Conservation (phyloP, 148 eudicot genomes). For the Chenopodium berlandieri region DNA sequence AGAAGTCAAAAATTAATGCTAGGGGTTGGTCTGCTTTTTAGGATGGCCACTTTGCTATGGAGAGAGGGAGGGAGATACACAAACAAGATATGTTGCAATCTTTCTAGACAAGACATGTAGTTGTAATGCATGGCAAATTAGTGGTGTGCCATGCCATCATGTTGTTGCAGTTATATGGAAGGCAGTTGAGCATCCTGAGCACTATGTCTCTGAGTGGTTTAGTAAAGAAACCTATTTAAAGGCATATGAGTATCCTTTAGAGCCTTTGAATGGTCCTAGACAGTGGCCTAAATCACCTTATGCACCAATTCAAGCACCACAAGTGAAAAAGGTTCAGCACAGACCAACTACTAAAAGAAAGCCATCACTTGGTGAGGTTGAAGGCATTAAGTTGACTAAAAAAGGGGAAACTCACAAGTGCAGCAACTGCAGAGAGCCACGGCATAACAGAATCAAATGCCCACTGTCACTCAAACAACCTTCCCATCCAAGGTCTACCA, state of each 20-base stretch:
- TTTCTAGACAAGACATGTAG: background rate
- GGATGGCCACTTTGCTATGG: background rate
- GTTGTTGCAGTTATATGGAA: background rate
- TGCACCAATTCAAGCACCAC: too few relatives aligned
- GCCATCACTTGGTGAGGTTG: too few relatives aligned
- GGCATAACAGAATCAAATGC: too few relatives aligned
- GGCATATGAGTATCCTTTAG: background rate
- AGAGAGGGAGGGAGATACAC: background rate
- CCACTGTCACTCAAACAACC: too few relatives aligned
- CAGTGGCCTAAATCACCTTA: background rate
- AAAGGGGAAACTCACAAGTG: too few relatives aligned
- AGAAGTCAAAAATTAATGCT: background rate
- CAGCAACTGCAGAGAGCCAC: too few relatives aligned
- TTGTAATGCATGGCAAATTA: background rate
- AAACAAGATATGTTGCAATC: background rate
- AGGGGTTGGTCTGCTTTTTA: background rate
- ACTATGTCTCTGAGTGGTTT: background rate
- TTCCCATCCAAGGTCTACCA: too few relatives aligned
- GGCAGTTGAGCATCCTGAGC: background rate
- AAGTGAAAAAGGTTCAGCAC: background rate
- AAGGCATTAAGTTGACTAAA: too few relatives aligned
- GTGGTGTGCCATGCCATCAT: background rate
- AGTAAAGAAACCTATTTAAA: background rate
- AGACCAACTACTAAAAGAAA: background rate
- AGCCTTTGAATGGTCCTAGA: background rate